These are phyloP conservation scores for Penicillium sp. DNA, from an alignment of 2,329 filamentous ascomycete species.

Conservation along the genomic window DNA sequence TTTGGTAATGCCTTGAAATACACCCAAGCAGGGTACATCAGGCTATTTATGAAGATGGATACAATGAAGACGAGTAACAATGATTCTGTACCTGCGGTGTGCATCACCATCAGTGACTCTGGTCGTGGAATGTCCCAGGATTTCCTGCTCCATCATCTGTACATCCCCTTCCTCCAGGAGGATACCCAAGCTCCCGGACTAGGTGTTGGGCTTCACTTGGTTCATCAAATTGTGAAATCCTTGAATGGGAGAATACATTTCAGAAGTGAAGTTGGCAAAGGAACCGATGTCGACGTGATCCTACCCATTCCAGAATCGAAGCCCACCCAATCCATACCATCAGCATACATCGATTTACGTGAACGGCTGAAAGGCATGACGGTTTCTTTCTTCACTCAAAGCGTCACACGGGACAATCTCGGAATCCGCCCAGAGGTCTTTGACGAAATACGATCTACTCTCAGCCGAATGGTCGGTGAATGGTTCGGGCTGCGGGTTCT, in stretches of 20 bases:
- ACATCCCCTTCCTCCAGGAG: conserved; percentile 66
- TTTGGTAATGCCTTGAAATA: conserved; percentile 59
- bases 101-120: conserved; percentile 34
- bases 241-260: conserved; percentile 35
- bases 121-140: conserved; percentile 39
- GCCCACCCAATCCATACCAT: not conserved
- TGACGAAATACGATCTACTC: conserved; percentile 20
- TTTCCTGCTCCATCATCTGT: conserved; percentile 43
- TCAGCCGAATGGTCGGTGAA: conserved; percentile 25
- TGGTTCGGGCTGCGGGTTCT: conserved; percentile 31
- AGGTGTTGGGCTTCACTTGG: conserved; percentile 65
- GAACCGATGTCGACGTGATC: conserved; percentile 32
- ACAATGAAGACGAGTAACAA: conserved; percentile 11
- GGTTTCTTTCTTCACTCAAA: conserved; percentile 28
- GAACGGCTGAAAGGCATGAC: conserved; percentile 23
- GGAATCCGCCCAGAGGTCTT: conserved; percentile 23
- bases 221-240: conserved; percentile 48
- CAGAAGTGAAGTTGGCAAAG: conserved; percentile 30
- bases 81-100: conserved; percentile 18
- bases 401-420: conserved; percentile 18
- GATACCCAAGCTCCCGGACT: conserved; percentile 60
- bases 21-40: conserved; percentile 50
- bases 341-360: conserved; percentile 12
- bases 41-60: conserved; percentile 28
- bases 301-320: conserved; percentile 22